Evolutionary conservation across 2,329 filamentous ascomycete genomes (phyloP).

Genomic region (Capronia epimyces): DNA sequence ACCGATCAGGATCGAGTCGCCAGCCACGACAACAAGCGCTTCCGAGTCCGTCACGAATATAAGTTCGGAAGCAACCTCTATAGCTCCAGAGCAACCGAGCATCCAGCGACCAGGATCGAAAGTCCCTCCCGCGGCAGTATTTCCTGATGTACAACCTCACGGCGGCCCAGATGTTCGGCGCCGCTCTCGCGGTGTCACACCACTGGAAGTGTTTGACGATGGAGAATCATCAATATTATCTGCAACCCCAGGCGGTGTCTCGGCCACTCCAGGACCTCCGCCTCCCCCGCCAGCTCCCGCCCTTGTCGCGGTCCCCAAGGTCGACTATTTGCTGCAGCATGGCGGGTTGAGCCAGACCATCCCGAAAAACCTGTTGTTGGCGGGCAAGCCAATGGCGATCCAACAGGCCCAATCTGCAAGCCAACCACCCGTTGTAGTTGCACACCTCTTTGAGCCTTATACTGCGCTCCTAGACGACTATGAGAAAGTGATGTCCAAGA

Average conservation of each 20-base stretch:
- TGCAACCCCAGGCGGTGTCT: conserved; percentile 30
- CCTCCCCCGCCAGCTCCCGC: conserved; percentile 68
- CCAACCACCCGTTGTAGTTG: conserved; percentile 61
- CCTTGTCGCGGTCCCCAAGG: conserved; percentile 66
- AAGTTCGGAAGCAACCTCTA: conserved; percentile 43
- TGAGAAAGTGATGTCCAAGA: conserved; percentile 69
- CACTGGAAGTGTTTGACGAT: conserved; percentile 36
- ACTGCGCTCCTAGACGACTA: conserved; percentile 82
- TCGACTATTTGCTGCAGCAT: conserved; percentile 88
- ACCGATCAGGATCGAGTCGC: conserved; percentile 34
- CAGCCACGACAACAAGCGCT: conserved; percentile 34
- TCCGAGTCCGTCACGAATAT: conserved; percentile 31
- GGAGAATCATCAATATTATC: conserved; percentile 24
- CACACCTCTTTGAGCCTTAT: conserved; percentile 74
- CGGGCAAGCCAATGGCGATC: conserved; percentile 38
- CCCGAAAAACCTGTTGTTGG: conserved; percentile 63
- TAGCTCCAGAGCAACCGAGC: conserved; percentile 41
- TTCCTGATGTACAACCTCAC: not conserved
- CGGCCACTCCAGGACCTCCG: conserved; percentile 53
- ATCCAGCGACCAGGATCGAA: conserved; percentile 28
- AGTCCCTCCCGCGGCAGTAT: conserved; percentile 12
- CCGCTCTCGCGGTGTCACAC: conserved; percentile 30
- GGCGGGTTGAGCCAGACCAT: conserved; percentile 70
- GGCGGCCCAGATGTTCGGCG: conserved; percentile 5
- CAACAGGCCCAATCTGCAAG: conserved; percentile 52